Base-by-base conservation (phyloP, 345 rosid genomes). In the Pseudoturritis turrita region DNA sequence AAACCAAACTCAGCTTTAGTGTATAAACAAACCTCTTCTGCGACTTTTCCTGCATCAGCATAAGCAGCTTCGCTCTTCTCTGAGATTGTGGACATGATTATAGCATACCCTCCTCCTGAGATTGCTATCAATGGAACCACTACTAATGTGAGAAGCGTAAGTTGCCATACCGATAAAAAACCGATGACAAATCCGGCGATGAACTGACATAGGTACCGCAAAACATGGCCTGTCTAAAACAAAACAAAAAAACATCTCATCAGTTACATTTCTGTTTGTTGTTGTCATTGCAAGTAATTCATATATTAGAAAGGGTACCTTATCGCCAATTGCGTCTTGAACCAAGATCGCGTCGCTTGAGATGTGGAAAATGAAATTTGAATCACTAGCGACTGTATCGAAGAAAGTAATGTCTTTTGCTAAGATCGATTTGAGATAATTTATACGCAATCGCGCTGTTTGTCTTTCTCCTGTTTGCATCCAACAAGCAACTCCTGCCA, bases 381-480 rank as follows among this genome's bases (percentile, higher is more conserved):
- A 79, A 74, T 85, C 93, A 85, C 79, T 84, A 15, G 87, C 93
- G 81, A 86, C 83, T 0, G 80, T 85, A 66, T 91, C 93, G 4
- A 91, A 91, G 65, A 85, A 91, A 19, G 56, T 76, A 70, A 87
- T 87, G 13, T 89, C 90, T 74, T 55, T 83, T 21, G 57, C 79
- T 52, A 91, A 61, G 45, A 89, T 77, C 4, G 89, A 81, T 21
- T 91, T 81, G 29, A 91, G 88, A 75, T 91, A 86, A 77, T 81
- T 78, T 21, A 82, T 67, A 39, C 90, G 85, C 79, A 89, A 65
- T 49, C 93, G 75, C n/a, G 89, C 81, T 3, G 96, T 80, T 77
- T 91, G 97, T 77, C 97, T 85, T 72, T 91, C 91, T 60, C 90
- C 91, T 18, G 93, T 89, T 80, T 87, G 93, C 88, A 81, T 87